Evolutionary conservation across 2,329 filamentous ascomycete species (phyloP).

Genomic region (Moelleriella libera): DNA sequence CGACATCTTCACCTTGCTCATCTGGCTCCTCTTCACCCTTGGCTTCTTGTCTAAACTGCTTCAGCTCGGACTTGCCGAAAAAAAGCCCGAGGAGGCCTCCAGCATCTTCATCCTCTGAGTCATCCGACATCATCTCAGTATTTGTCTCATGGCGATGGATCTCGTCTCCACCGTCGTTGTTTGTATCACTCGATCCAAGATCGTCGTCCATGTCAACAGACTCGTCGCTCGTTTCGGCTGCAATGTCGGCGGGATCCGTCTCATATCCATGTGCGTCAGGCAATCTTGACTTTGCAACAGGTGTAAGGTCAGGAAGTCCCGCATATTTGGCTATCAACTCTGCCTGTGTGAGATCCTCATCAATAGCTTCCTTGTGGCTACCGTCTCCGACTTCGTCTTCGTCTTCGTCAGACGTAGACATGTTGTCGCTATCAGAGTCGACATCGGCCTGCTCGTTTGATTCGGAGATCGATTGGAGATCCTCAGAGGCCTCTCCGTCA

Average conservation of each 20-base stretch:
- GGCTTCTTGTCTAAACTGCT: conserved; percentile 32
- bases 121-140: conserved; percentile 12
- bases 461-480: conserved; percentile 19
- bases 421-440: conserved; percentile 28
- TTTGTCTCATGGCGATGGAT: conserved; percentile 17
- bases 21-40: conserved; percentile 5
- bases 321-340: conserved; percentile 57
- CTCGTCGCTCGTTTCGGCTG: conserved; percentile 43
- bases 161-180: conserved; percentile 20
- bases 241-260: conserved; percentile 14
- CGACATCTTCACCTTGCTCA: conserved; percentile 11
- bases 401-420: conserved; percentile 51
- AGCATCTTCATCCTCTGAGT: conserved; percentile 25
- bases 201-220: conserved; percentile 58
- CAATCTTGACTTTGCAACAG: conserved; percentile 10
- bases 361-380: conserved; percentile 35
- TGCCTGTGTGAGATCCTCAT: conserved; percentile 55
- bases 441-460: conserved; percentile 25
- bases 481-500: conserved; percentile 17
- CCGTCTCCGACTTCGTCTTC: conserved; percentile 50
- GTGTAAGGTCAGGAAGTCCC: conserved; percentile 36
- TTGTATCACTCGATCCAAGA: conserved; percentile 42
- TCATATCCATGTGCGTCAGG: conserved; percentile 9
- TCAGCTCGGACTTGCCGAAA: conserved; percentile 44
- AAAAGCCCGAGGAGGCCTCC: conserved; percentile 40